These are phyloP conservation scores for Rhodamnia argentea DNA, from an alignment of 345 rosid species.

Conservation along the genomic window DNA sequence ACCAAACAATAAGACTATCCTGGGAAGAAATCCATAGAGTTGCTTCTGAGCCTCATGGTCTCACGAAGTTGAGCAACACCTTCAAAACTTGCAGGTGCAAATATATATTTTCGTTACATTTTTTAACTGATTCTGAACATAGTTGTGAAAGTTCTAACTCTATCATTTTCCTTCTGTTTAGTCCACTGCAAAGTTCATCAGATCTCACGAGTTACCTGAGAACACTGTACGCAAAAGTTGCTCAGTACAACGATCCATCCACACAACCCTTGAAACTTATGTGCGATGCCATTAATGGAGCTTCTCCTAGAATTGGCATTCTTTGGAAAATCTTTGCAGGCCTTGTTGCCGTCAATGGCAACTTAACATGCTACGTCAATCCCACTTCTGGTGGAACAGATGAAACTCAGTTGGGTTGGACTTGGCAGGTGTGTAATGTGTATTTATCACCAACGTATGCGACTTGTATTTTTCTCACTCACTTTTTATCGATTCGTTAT, in stretches of 20 bases:
- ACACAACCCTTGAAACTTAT: not conserved
- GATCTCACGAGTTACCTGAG: not conserved
- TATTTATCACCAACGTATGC: not conserved
- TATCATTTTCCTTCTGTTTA: not conserved
- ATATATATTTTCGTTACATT: too few species aligned
- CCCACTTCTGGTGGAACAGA: not conserved
- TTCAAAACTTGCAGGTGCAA: too few species aligned
- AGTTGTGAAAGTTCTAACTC: not conserved
- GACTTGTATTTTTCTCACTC: not conserved
- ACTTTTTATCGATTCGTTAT: not conserved
- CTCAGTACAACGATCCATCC: not conserved
- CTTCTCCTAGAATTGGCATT: not conserved
- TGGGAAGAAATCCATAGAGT: not conserved
- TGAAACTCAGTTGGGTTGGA: not conserved
- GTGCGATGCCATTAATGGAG: not conserved
- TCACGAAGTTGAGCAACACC: not conserved
- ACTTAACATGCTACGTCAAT: not conserved
- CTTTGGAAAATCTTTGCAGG: not conserved
- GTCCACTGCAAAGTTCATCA: not conserved
- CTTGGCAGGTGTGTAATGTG: not conserved
- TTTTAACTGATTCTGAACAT: not conserved
- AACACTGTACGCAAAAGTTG: fast-evolving
- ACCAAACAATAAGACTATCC: not conserved
- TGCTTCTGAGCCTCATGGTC: not conserved
- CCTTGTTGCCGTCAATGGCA: not conserved